Conservation (phyloP, 2,329 filamentous ascomycete genomes). For the Alternaria gaisen region DNA sequence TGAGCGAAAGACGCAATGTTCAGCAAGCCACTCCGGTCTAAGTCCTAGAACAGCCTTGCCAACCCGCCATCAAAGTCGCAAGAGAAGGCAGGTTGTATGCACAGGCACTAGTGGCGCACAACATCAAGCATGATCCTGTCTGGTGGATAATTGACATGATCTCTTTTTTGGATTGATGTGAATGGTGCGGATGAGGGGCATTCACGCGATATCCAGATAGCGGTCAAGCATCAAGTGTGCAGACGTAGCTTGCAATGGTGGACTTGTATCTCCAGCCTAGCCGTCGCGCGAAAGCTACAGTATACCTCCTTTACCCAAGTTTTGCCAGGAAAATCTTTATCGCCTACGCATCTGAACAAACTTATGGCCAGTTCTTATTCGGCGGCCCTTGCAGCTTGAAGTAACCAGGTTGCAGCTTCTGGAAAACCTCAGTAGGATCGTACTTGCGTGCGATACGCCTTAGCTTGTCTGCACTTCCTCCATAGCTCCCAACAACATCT, state of each 20-base stretch:
- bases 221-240: accelerated
- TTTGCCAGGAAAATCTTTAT: background rate
- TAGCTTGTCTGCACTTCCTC: slow-evolving; percentile 32
- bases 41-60: accelerated
- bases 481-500: slow-evolving; percentile 54
- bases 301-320: no score
- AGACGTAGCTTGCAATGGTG: no score
- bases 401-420: slow-evolving; percentile 19
- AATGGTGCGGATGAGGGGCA: background rate
- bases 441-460: slow-evolving; percentile 14
- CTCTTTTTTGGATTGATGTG: background rate
- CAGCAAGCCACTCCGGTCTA: background rate
- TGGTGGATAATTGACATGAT: no score
- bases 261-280: background rate
- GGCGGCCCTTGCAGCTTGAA: slow-evolving; percentile 14
- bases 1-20: background rate
- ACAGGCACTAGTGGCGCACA: background rate
- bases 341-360: accelerated
- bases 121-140: background rate
- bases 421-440: slow-evolving; percentile 20
- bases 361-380: slow-evolving; percentile 2
- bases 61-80: accelerated
- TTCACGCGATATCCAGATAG: background rate
- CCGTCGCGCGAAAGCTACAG: background rate
- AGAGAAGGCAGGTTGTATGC: background rate